phyloP scores from a whole-genome alignment of 1,139 yeast genomes.

The Diutina pseudorugosa region DNA sequence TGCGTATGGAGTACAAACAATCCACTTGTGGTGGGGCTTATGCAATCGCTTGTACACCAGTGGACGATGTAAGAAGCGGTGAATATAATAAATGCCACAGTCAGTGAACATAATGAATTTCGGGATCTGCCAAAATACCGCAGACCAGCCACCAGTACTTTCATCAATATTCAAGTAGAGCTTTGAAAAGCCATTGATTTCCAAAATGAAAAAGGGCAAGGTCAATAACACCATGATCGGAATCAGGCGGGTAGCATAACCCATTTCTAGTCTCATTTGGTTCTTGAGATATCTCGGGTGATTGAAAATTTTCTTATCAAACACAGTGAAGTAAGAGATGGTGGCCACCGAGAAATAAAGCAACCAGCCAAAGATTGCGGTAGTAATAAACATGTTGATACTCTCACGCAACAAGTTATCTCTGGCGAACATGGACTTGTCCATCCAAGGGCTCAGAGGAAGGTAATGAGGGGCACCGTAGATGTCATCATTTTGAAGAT shows the following conservation, averaged over 20 bases:
- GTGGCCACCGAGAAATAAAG: constrained; percentile 70
- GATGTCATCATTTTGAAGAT: constrained; percentile 23
- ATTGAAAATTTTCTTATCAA: constrained; percentile 80
- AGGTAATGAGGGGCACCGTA: constrained; percentile 28
- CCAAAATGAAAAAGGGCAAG: constrained; percentile 78
- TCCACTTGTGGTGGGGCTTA: constrained; percentile 99
- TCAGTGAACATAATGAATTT: constrained; percentile 84
- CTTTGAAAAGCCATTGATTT: constrained; percentile 71
- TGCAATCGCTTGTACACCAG: constrained; percentile 72
- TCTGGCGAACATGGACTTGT: constrained; percentile 56
- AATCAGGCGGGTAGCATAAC: constrained; percentile 66
- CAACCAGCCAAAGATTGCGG: constrained; percentile 75
- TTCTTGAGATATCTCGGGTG: constrained; percentile 94
- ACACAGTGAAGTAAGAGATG: constrained; percentile 61
- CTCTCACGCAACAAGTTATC: constrained; percentile 62
- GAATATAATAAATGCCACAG: constrained; percentile 81
- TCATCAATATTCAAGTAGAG: constrained; percentile 57
- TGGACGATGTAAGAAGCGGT: constrained; percentile 90
- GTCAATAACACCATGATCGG: constrained; percentile 84
- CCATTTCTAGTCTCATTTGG: constrained; percentile 76
- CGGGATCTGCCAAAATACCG: constrained; percentile 56
- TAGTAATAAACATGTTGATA: constrained; percentile 54
- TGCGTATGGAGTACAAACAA: constrained; percentile 96
- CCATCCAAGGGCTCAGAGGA: constrained; percentile 39
- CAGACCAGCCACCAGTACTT: constrained; percentile 57